Percentiles rank a stretch among this genome's conserved stretches.
phyloP scores from a whole-genome alignment of 2,329 filamentous ascomycete genomes.

The Fusarium beomiforme region DNA sequence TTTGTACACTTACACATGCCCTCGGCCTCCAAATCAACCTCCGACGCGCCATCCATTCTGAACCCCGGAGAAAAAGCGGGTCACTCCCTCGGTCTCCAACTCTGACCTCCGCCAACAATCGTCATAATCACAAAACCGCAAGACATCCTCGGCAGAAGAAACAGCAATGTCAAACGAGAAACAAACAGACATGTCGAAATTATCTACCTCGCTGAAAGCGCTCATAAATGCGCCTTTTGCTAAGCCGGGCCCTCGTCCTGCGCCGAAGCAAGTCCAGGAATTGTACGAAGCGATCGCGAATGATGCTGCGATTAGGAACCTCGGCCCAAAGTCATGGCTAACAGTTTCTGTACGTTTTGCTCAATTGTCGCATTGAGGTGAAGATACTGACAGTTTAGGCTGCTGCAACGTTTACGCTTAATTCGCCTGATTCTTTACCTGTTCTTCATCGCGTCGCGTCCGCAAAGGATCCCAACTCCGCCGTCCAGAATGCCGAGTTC shows the following conservation, averaged over 20 bases:
- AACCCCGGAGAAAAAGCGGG: conserved; percentile 33
- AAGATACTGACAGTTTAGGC: conserved; percentile 59
- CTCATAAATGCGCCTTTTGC: conserved; percentile 78
- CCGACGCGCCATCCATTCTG: conserved; percentile 13
- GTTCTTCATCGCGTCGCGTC: conserved; percentile 66
- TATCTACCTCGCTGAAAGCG: conserved; percentile 75
- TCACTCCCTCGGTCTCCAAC: conserved; percentile 27
- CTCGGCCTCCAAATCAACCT: conserved; percentile 29
- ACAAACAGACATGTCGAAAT: conserved; percentile 70
- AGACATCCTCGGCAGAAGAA: conserved; percentile 11
- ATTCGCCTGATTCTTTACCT: conserved; percentile 80
- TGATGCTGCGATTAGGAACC: conserved; percentile 69
- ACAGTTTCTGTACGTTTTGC: conserved; percentile 65
- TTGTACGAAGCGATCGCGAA: conserved; percentile 72
- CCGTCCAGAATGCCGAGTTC: conserved; percentile 69
- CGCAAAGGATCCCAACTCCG: conserved; percentile 27
- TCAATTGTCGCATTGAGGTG: rapidly evolving
- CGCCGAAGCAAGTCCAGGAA: conserved; percentile 69
- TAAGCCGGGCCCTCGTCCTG: conserved; percentile 71
- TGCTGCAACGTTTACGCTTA: conserved; percentile 85
- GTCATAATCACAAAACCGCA: conserved; percentile 28
- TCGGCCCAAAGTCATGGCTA: conserved; percentile 73
- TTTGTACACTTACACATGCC: conserved; percentile 13
- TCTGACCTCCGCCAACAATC: conserved; percentile 26
- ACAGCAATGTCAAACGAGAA: conserved; percentile 30